Conservation (phyloP, 768 basidiomycete genomes). For the Kwoniella dendrophila region DNA sequence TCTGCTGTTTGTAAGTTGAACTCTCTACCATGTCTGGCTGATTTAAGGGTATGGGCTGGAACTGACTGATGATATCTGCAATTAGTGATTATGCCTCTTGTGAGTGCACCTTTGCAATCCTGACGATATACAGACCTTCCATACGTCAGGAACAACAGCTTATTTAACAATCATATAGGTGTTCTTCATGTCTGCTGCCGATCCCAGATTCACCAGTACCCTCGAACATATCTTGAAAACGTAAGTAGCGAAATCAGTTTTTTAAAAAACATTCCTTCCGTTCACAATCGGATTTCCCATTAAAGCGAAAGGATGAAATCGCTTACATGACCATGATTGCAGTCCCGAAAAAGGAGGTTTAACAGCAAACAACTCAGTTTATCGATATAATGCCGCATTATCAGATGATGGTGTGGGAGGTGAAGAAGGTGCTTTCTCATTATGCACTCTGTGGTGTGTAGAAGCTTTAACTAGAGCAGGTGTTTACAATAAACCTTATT, state of each 20-base stretch:
- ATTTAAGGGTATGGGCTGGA: background rate
- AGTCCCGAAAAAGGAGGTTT: constrained; percentile 83
- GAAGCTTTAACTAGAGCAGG: constrained; percentile 89
- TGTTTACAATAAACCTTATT: constrained; percentile 68
- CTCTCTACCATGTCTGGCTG: background rate
- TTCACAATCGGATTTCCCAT: too few relatives aligned
- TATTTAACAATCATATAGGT: constrained; percentile 25
- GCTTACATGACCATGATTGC: too few relatives aligned
- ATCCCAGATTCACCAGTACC: constrained; percentile 85
- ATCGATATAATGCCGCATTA: constrained; percentile 82
- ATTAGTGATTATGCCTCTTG: constrained; percentile 69
- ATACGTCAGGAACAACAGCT: background rate
- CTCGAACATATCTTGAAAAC: constrained; percentile 79
- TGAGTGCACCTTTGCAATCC: constrained; percentile 3
- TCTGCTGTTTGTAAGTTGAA: constrained; percentile 67
- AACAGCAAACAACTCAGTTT: constrained; percentile 73
- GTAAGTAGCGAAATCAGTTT: too few relatives aligned
- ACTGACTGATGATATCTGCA: background rate
- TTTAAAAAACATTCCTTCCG: too few relatives aligned
- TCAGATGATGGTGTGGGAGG: constrained; percentile 93
- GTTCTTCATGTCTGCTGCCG: constrained; percentile 58
- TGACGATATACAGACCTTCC: background rate
- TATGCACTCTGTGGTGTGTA: constrained; percentile 69
- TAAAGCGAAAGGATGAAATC: too few relatives aligned
- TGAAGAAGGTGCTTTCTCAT: constrained; percentile 88